Evolutionary conservation across 2,329 filamentous ascomycete species (phyloP), one percentile per base, ranked within the genome.

Genomic region (Fusarium buxicola): DNA sequence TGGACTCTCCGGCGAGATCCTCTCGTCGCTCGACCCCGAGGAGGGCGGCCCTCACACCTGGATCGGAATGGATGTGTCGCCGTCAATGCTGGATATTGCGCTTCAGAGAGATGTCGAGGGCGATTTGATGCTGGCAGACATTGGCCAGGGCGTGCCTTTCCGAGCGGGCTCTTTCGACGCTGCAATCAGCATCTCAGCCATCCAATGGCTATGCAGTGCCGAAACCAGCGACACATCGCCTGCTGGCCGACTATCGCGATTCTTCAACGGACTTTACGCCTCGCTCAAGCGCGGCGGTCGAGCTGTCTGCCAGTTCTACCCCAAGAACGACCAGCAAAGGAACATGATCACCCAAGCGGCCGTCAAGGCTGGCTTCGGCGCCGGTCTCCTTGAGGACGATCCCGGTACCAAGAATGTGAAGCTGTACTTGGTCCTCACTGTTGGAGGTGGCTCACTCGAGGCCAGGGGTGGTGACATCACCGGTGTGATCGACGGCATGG

Each of bases 121-220:
- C 3, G 95, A 99, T 73, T 79, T 99, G n/a, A 83, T 99, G 69
- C 86, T 99, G 1, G 92, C 93, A 4, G 95, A 99, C 72, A 96
- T 97, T 46, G 95, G 95, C 0, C 95, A 99, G 73, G 95, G 95
- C 2, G 87, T 99, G 0, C 95, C 95, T 0, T 99, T 99, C 75
- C 89, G 95, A 13, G 87, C 95, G 0, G 95, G 95, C 28, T 87
- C 89, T 0, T 99, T 99, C 73, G 95, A 99, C 75, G 95, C 94
- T 0, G 95, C 95, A 18, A 93, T 99, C 69, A 93, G 89, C 72
- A 98, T 99, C 74, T 92, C 88, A 68, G 95, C 95, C 1, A 91
- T 99, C n/a, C 95, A 99, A 77, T 99, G 95, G 95, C 83, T 99
- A 27, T 99, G 95, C 77, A 98, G 97, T 76, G 95, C 94, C 35